A percentile compares a stretch with the other conserved stretches of the same genome.
Evolutionary conservation across 768 basidiomycete genomes (phyloP).

Genomic region (Erythrobasidium yunnanense): DNA sequence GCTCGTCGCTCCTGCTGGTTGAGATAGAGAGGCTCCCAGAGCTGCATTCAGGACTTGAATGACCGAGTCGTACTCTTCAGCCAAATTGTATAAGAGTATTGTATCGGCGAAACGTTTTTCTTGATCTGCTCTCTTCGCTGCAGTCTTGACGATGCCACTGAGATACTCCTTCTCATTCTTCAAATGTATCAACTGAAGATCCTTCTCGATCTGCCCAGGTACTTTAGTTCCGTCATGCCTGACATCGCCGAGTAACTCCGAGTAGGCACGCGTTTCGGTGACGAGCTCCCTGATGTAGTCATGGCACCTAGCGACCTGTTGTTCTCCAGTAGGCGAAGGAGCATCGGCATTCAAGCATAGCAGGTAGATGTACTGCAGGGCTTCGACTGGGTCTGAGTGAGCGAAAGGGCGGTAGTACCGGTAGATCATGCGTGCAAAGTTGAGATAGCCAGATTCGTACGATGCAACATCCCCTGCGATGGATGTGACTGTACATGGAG

Average conservation of each 20-base stretch:
- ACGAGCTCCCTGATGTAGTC: constrained; percentile 45
- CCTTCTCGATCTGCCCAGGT: constrained; percentile 77
- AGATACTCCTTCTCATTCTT: constrained; percentile 58
- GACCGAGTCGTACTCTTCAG: constrained; percentile 78
- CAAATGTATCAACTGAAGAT: constrained; percentile 63
- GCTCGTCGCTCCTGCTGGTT: constrained; percentile 49
- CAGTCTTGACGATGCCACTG: constrained; percentile 66
- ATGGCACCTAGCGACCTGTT: constrained; percentile 58
- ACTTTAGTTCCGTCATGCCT: constrained; percentile 74
- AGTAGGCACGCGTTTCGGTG: constrained; percentile 52
- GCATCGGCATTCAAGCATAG: constrained; percentile 69
- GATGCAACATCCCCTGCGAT: not conserved
- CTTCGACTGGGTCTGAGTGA: constrained; percentile 83
- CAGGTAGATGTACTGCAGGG: constrained; percentile 86
- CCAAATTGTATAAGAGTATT: constrained; percentile 89
- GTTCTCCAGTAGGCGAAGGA: constrained; percentile 58
- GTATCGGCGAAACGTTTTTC: constrained; percentile 78
- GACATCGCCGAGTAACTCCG: constrained; percentile 87
- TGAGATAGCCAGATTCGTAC: constrained; percentile 48
- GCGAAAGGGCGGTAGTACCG: constrained; percentile 87
- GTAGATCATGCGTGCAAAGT: constrained; percentile 75
- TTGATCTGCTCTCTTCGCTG: constrained; percentile 68
- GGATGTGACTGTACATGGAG: constrained; percentile 8
- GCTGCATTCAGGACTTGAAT: constrained; percentile 76
- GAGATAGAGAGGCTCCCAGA: constrained; percentile 67